Conservation (phyloP, 78 protist species). For the Anaeramoeba ignava region DNA sequence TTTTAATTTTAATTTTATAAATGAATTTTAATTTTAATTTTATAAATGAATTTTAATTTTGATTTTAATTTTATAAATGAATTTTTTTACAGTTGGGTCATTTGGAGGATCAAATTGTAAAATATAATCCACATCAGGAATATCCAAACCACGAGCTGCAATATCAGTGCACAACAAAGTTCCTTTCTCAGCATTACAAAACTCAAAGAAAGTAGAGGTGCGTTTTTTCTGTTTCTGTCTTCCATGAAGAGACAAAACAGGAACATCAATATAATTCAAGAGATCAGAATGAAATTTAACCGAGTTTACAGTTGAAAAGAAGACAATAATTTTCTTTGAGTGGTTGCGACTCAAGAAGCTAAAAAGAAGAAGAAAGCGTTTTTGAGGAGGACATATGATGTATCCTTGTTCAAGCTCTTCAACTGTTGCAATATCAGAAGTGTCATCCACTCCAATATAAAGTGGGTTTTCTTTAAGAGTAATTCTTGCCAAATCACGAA, state of each 20-base stretch:
- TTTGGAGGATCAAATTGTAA: constrained; percentile 97
- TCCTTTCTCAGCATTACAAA: constrained; percentile 76
- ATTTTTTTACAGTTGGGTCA: constrained; percentile 48
- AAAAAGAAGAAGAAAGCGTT: constrained; percentile 83
- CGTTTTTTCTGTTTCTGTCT: constrained; percentile 83
- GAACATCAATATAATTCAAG: constrained; percentile 93
- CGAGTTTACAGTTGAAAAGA: constrained; percentile 32
- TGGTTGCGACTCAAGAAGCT: constrained; percentile 85
- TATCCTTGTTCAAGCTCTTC: constrained; percentile 78
- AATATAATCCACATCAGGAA: constrained; percentile 90
- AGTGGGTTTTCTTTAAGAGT: constrained; percentile 21
- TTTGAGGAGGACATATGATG: constrained; percentile 69
- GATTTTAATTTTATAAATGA: too few relatives aligned
- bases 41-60: too few relatives aligned
- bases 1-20: too few relatives aligned
- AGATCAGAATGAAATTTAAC: constrained; percentile 93
- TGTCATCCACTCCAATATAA: constrained; percentile 59
- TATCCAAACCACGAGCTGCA: constrained; percentile 98
- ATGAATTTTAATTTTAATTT: too few relatives aligned
- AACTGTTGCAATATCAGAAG: constrained; percentile 19
- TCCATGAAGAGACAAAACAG: constrained; percentile 85
- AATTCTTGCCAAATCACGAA: constrained; percentile 76
- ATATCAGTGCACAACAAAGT: constrained; percentile 93
- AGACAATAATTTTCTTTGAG: constrained; percentile 60
- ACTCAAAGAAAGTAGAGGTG: constrained; percentile 92